These are phyloP conservation scores for Rhodofomes roseus DNA, from an alignment of 1,284 basidiomycete species.

Conservation along the genomic window DNA sequence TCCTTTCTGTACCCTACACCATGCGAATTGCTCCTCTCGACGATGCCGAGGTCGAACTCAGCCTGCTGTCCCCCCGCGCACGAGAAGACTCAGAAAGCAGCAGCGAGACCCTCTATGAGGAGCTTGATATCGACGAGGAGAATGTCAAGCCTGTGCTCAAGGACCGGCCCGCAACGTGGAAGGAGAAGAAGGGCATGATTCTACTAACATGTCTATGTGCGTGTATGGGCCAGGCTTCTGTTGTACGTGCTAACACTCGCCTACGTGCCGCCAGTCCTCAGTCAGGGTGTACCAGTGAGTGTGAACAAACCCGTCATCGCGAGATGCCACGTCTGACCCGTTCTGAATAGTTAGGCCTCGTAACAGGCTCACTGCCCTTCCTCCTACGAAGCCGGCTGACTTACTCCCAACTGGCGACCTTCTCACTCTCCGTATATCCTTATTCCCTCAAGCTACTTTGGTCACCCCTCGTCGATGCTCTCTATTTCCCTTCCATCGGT, in stretches of 20 bases:
- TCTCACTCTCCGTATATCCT: constrained; percentile 1
- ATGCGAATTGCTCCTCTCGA: not conserved
- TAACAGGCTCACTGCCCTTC: not conserved
- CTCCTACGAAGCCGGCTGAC: not conserved
- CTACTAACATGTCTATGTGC: not conserved
- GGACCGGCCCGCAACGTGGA: not conserved
- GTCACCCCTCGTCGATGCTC: not conserved
- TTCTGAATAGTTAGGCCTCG: not conserved
- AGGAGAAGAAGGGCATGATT: constrained; percentile 2
- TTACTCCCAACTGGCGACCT: not conserved
- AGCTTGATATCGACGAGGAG: not conserved
- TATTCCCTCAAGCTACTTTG: not conserved
- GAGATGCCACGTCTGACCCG: not conserved
- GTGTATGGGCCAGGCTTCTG: not conserved
- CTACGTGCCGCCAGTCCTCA: not conserved
- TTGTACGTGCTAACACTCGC: not conserved
- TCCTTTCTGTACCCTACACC: not conserved
- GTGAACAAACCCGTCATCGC: no score
- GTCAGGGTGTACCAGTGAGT: constrained; percentile 1
- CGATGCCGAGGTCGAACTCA: constrained; percentile 1
- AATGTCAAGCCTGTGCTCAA: constrained; percentile 1
- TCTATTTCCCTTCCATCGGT: not conserved
- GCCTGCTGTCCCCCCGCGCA: not conserved
- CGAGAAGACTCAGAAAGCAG: not conserved
- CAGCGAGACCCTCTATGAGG: not conserved